Base-by-base conservation (phyloP, 352 stramenopile species). In the Aphanomyces cochlioides region DNA sequence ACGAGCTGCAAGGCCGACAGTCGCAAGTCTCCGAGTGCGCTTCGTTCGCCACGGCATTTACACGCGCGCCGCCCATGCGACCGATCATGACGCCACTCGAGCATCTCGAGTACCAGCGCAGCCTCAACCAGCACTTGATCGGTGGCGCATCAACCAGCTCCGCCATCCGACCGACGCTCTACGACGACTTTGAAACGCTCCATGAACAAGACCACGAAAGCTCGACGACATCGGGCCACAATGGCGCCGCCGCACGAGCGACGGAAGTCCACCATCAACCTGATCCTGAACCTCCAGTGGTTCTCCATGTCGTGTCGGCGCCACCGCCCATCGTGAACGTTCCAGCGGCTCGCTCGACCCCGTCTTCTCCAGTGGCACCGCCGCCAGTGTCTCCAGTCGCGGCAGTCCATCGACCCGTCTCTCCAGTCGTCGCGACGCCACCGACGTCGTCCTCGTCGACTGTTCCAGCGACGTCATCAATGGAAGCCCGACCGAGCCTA, bases 101-200 rank as follows among this genome's bases (percentile, higher is more conserved):
- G 59, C 59, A 67, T 56, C n/a, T 67, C n/a, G 41, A 67, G 43
- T 67, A 67, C 59, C 59, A 67, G 59, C 59, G 59, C 38, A 56
- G 15, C 15, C 41, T 67, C 40, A 67, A 67, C 28, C 59, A 50
- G 15, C 59, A 67, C 13, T 67, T 67, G 41, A 8, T 67, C 10
- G 17, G 10, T 8, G 41, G 43, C 15, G 36, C 19, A 28, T n/a
- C 28, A 1, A 43, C 34, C 36, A 56, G 43, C 38, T 21, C 21
- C 3, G 38, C 28, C 8, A 43, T 67, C 13, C 59, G 59, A 12
- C 15, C 41, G 21, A 67, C 59, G 8, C 39, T 67, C 3, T 67
- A 57, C 36, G 59, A 67, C 15, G 38, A 56, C 59, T 57, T 43
- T 38, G 28, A 58, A 58, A 34, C 50, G 37, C 28, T 28, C 28